These are phyloP conservation scores for Lycium barbarum DNA, from an alignment of 257 asterid genomes.

Conservation along the genomic window DNA sequence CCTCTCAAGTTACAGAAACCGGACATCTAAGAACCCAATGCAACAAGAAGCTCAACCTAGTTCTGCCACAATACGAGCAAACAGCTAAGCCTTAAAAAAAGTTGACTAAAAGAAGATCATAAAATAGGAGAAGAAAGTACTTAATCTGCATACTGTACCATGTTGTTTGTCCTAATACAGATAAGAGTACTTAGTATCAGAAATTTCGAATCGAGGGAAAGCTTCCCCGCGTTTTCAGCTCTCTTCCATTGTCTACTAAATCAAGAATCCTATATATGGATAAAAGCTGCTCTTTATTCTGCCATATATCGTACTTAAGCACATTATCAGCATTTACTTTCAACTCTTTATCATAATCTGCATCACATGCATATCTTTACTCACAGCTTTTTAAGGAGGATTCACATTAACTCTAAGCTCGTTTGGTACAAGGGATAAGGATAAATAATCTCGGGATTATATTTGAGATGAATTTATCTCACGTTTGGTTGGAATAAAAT, in stretches of 20 bases:
- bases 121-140: neutral
- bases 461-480: no score
- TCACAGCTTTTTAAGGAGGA: neutral
- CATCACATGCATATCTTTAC: slow-evolving; percentile 17
- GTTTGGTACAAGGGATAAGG: no score
- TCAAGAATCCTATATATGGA: slow-evolving; percentile 27
- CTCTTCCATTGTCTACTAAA: neutral
- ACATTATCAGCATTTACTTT: neutral
- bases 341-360: neutral
- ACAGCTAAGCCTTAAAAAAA: neutral
- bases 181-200: neutral
- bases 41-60: neutral
- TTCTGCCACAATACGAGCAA: neutral
- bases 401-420: neutral
- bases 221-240: slow-evolving; percentile 27
- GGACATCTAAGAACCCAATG: slow-evolving; percentile 3
- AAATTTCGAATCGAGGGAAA: slow-evolving; percentile 6
- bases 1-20: neutral
- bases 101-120: neutral
- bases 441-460: no score
- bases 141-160: neutral
- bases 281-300: slow-evolving; percentile 21
- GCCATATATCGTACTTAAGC: neutral
- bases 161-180: slow-evolving; percentile 23
- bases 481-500: no score